Percentiles rank a stretch among this genome's conserved stretches.
phyloP scores from a whole-genome alignment of 352 stramenopile genomes.

The Phytophthora multivora region DNA sequence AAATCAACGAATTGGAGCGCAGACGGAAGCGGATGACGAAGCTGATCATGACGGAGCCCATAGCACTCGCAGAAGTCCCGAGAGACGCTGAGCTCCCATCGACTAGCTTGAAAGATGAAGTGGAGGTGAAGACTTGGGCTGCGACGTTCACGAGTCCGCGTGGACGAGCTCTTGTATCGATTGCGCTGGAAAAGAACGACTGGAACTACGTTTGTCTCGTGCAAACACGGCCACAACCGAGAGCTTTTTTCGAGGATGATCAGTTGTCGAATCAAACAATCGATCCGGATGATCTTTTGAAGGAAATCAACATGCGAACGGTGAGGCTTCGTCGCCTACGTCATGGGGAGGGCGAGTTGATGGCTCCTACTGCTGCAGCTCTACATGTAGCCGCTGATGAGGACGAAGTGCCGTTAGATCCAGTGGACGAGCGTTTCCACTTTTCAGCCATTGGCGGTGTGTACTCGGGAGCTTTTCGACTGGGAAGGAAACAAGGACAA shows the following conservation, averaged over 20 bases:
- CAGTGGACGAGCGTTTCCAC: slow-evolving; percentile 65
- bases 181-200: slow-evolving; percentile 65
- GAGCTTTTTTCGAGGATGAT: slow-evolving; percentile 64
- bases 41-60: slow-evolving; percentile 62
- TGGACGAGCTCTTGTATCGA: slow-evolving; percentile 43
- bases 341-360: slow-evolving; percentile 54
- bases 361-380: slow-evolving; percentile 27
- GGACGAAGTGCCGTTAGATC: slow-evolving; percentile 29
- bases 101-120: slow-evolving; percentile 37
- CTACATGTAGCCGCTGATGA: slow-evolving; percentile 14
- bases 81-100: slow-evolving; percentile 30
- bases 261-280: slow-evolving; percentile 52
- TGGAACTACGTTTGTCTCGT: slow-evolving; percentile 72
- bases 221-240: slow-evolving; percentile 54
- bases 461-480: slow-evolving; percentile 55
- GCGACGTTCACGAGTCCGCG: slow-evolving; percentile 58
- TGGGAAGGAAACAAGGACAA: slow-evolving; percentile 57
- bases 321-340: slow-evolving; percentile 60
- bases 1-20: slow-evolving; percentile 41
- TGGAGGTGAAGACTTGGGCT: slow-evolving; percentile 63
- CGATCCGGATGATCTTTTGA: slow-evolving; percentile 50
- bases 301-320: slow-evolving; percentile 70
- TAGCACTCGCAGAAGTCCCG: slow-evolving; percentile 45
- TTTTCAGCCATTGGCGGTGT: slow-evolving; percentile 68
- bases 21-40: slow-evolving; percentile 44